Conservation (phyloP, 495 filamentous ascomycete genomes). For the Penicillium dipodomyicola region DNA sequence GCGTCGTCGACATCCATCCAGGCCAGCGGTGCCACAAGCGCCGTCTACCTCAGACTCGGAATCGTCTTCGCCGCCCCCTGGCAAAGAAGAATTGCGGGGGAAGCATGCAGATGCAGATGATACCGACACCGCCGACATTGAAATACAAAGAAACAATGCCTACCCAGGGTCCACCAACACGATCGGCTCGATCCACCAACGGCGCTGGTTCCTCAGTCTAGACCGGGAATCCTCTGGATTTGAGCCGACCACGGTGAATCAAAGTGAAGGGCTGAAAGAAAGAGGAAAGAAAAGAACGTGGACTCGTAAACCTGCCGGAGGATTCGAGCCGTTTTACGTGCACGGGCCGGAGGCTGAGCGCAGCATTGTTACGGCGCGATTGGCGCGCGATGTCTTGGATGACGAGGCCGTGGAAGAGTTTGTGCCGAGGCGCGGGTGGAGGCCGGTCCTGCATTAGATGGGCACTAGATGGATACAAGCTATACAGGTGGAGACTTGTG, state of each 20-base stretch:
- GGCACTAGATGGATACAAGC: not conserved
- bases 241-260: slow-evolving; percentile 15
- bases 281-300: slow-evolving; percentile 23
- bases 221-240: slow-evolving; percentile 58
- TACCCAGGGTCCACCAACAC: slow-evolving; percentile 61
- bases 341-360: slow-evolving; percentile 54
- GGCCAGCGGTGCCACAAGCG: slow-evolving; percentile 3
- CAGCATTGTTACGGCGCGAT: slow-evolving; percentile 62
- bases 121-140: slow-evolving; percentile 33
- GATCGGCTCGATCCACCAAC: slow-evolving; percentile 62
- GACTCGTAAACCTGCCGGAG: slow-evolving; percentile 17
- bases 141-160: slow-evolving; percentile 60
- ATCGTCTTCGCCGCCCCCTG: slow-evolving; percentile 7
- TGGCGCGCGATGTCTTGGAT: slow-evolving; percentile 51
- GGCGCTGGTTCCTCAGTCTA: slow-evolving; percentile 59
- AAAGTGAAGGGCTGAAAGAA: not conserved
- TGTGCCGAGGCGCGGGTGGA: slow-evolving; percentile 56
- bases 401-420: slow-evolving; percentile 59
- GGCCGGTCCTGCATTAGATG: slow-evolving; percentile 48
- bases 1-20: slow-evolving; percentile 11
- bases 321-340: slow-evolving; percentile 59
- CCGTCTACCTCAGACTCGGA: slow-evolving; percentile 25
- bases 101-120: slow-evolving; percentile 7
- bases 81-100: not conserved
- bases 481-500: not conserved